A percentile compares a stretch with the other conserved stretches of the same genome.
Evolutionary conservation across 331 rosid species (phyloP).

Genomic region (Malus hybrid): DNA sequence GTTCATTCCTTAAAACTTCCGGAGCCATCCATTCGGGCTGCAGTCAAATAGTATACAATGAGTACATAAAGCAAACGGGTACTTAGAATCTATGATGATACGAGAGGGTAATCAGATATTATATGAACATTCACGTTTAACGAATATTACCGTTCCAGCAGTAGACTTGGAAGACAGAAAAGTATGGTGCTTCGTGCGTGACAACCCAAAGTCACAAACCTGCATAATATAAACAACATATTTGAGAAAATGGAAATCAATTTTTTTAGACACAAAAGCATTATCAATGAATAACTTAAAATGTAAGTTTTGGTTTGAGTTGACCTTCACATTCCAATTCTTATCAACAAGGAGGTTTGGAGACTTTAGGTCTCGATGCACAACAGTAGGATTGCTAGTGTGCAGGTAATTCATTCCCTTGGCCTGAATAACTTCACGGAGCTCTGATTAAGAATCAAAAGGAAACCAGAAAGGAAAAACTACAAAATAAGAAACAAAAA

Average conservation of each 20-base stretch:
- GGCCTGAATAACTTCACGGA: conserved; percentile 45
- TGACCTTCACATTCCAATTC: conserved; percentile 97
- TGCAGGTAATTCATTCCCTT: conserved; percentile 99
- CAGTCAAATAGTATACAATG: conserved; percentile 19
- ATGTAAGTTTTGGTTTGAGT: conserved; percentile 6
- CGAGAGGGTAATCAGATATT: background rate
- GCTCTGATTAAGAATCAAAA: conserved; percentile 17
- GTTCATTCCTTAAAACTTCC: conserved; percentile 89
- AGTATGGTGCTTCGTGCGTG: conserved; percentile 87
- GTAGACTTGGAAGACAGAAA: conserved; percentile 92
- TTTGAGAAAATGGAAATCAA: background rate
- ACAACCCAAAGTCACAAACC: conserved; percentile 99
- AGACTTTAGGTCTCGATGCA: conserved; percentile 93
- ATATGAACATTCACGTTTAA: conserved; percentile 5
- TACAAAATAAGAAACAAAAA: background rate
- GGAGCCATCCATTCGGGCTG: conserved; percentile 99
- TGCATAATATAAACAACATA: conserved; percentile 26
- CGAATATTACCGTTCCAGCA: conserved; percentile 89
- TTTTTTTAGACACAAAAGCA: no score
- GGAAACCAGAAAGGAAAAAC: background rate
- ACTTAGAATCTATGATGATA: background rate
- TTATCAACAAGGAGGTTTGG: conserved; percentile 98
- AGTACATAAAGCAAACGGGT: background rate
- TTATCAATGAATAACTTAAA: background rate
- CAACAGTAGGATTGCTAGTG: conserved; percentile 91